Percentiles rank a stretch among this genome's conserved stretches.
phyloP scores from a whole-genome alignment of 345 rosid species.

The Ceriops decandra region DNA sequence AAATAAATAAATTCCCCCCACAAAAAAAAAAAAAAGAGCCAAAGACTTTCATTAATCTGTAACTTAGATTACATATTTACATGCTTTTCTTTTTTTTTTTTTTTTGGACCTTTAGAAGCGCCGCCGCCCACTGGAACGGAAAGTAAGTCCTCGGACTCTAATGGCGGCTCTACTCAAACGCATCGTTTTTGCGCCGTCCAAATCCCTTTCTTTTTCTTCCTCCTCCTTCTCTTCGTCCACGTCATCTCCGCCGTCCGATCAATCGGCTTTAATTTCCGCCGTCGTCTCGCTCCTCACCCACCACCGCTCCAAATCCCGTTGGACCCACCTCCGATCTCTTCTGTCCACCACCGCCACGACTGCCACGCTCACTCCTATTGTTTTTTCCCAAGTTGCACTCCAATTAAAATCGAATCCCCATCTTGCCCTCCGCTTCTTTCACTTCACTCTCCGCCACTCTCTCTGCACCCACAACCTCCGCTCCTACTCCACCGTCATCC shows the following conservation, averaged over 20 bases:
- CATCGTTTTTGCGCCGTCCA: neutral
- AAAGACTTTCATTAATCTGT: too few species aligned
- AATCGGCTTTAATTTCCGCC: slow-evolving; percentile 32
- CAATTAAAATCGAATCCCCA: slow-evolving; percentile 56
- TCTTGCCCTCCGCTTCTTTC: slow-evolving; percentile 66
- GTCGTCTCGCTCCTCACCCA: slow-evolving; percentile 63
- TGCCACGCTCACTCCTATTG: slow-evolving; percentile 37
- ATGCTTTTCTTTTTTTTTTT: too few species aligned
- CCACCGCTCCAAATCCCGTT: slow-evolving; percentile 80
- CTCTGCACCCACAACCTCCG: slow-evolving; percentile 55
- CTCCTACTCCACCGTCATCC: slow-evolving; percentile 57
- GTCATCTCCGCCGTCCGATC: slow-evolving; percentile 30
- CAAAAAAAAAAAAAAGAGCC: too few species aligned
- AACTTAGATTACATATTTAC: too few species aligned
- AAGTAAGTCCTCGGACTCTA: neutral
- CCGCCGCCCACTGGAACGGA: too few species aligned
- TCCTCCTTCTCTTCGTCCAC: slow-evolving; percentile 1
- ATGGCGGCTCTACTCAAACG: slow-evolving; percentile 21
- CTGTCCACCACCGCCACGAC: slow-evolving; percentile 48
- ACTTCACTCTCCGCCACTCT: slow-evolving; percentile 55
- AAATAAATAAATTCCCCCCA: too few species aligned
- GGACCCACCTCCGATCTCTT: slow-evolving; percentile 64
- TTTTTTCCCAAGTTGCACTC: slow-evolving; percentile 62
- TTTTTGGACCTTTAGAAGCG: too few species aligned
- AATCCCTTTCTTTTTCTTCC: neutral